Conservation (phyloP, 106 monocot species). For the Platanthera zijinensis region DNA sequence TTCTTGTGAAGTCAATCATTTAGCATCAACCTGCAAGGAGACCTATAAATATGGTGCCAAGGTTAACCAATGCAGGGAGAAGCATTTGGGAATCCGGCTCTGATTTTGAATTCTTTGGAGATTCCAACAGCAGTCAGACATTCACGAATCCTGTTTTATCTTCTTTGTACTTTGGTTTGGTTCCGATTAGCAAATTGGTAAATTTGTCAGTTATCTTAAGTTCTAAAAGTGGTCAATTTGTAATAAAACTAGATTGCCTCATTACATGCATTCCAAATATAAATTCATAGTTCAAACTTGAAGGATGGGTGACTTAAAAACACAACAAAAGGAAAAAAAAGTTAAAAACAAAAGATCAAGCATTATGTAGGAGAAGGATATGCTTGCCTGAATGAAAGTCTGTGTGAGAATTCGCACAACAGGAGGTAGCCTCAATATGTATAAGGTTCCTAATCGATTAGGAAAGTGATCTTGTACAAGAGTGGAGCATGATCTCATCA, state of each 20-base stretch:
- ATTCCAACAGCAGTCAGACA: too few relatives aligned
- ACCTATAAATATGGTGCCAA: neutral
- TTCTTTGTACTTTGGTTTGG: too few relatives aligned
- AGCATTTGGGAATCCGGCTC: neutral
- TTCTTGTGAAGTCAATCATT: too few relatives aligned
- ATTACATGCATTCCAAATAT: neutral
- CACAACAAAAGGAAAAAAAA: neutral
- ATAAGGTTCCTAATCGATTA: constrained; percentile 58
- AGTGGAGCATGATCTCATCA: constrained; percentile 73
- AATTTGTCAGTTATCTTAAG: neutral
- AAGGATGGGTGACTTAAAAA: neutral
- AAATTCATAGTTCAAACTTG: neutral
- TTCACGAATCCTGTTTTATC: too few relatives aligned
- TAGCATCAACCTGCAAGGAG: neutral
- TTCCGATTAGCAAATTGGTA: neutral
- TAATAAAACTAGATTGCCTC: neutral
- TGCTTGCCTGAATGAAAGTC: constrained; percentile 67
- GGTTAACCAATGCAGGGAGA: neutral
- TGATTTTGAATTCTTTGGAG: neutral
- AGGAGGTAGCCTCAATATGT: constrained; percentile 70
- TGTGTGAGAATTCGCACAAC: constrained; percentile 61
- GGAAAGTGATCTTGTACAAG: constrained; percentile 94
- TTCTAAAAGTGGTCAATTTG: neutral
- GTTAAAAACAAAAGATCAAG: neutral
- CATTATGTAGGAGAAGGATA: neutral